Conservation (phyloP, 805 yeast genomes). For the Grigorovia humatica region DNA sequence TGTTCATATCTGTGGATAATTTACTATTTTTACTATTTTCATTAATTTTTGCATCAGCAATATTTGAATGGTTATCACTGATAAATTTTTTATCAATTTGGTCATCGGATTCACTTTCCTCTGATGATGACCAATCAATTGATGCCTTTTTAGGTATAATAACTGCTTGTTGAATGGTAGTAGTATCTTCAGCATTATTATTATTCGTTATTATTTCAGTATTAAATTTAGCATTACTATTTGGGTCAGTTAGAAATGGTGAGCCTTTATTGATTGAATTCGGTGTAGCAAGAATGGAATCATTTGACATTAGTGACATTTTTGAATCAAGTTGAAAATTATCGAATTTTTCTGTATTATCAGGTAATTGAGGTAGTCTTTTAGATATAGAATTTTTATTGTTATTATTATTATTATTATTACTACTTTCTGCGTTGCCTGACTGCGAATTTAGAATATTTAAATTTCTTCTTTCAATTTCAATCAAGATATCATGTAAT, state of each 20-base stretch:
- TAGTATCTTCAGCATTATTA: background rate
- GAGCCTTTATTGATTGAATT: background rate
- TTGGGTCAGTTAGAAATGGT: background rate
- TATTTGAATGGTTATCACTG: background rate
- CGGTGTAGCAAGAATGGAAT: background rate
- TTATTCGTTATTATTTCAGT: background rate
- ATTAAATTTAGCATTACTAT: background rate
- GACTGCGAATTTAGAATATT: background rate
- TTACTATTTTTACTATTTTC: too few species aligned
- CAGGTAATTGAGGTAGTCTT: background rate
- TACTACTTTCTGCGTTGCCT: conserved; percentile 19
- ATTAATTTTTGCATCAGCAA: background rate
- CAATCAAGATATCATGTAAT: conserved; percentile 78
- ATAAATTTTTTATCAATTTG: background rate
- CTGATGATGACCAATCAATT: conserved; percentile 83
- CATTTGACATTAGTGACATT: background rate
- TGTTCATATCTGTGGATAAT: too few species aligned
- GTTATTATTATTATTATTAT: background rate
- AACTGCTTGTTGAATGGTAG: conserved; percentile 42
- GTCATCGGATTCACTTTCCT: conserved; percentile 32
- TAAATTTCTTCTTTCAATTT: conserved; percentile 67
- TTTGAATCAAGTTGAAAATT: background rate
- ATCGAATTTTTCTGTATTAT: background rate
- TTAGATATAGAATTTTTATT: background rate
- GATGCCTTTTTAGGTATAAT: conserved; percentile 80